Evolutionary conservation across 352 stramenopile species (phyloP).

Genomic region (Pilasporangium apinafurcum): DNA sequence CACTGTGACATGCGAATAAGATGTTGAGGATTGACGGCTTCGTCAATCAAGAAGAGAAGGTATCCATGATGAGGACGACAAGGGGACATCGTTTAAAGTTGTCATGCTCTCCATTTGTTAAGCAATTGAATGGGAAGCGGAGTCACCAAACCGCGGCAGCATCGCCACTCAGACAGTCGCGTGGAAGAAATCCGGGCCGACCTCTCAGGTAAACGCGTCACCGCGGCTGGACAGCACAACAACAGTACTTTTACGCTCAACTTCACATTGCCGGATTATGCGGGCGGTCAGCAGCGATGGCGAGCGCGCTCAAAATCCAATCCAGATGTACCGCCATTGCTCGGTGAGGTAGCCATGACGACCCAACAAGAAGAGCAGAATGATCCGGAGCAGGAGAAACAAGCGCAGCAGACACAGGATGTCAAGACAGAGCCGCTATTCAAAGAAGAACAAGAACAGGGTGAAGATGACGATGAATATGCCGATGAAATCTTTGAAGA

Average conservation of each 20-base stretch:
- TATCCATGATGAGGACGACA: too few species aligned
- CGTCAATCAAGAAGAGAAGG: too few species aligned
- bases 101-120: too few species aligned
- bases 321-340: too few species aligned
- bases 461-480: conserved; percentile 8
- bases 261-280: conserved; percentile 6
- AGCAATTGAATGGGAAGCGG: conserved; percentile 41
- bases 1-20: too few species aligned
- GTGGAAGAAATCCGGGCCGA: conserved; percentile 9
- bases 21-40: too few species aligned
- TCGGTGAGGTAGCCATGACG: too few species aligned
- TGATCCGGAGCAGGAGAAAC: conserved; percentile 1
- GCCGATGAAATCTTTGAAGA: conserved; percentile 41
- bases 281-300: too few species aligned
- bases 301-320: not conserved
- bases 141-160: conserved; percentile 14
- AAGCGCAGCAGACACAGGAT: not conserved
- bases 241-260: conserved; percentile 11
- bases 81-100: too few species aligned
- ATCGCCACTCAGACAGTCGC: conserved; percentile 25
- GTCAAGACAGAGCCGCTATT: not conserved
- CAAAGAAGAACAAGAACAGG: not conserved
- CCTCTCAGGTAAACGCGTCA: not conserved
- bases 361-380: too few species aligned
- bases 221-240: not conserved